Conservation (phyloP, 768 basidiomycete species). For the Gymnopilus dilepis region DNA sequence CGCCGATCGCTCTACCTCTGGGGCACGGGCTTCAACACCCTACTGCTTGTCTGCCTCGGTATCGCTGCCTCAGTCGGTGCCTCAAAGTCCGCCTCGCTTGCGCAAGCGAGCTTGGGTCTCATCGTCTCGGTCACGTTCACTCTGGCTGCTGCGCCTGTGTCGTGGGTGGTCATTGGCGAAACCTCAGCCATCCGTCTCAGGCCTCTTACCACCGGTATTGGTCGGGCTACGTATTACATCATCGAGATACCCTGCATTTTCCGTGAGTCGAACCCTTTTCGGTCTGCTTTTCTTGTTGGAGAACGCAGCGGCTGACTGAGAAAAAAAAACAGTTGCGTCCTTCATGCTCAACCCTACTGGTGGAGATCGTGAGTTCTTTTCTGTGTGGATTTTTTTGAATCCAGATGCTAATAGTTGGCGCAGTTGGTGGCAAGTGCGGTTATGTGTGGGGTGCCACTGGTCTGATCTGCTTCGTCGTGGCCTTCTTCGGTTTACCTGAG, state of each 20-base stretch:
- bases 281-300: background rate
- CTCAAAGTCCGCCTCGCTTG: slow-evolving; percentile 1
- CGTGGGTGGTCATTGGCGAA: slow-evolving; percentile 4
- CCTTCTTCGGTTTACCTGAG: background rate
- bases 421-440: slow-evolving; percentile 5
- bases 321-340: background rate
- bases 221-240: slow-evolving; percentile 1
- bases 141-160: background rate
- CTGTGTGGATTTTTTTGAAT: background rate
- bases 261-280: background rate
- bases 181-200: slow-evolving; percentile 1
- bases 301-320: background rate
- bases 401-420: background rate
- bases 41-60: background rate
- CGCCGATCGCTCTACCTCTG: slow-evolving; percentile 1
- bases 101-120: slow-evolving; percentile 4
- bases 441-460: slow-evolving; percentile 4
- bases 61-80: background rate
- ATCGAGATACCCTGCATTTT: slow-evolving; percentile 5
- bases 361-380: slow-evolving; percentile 1
- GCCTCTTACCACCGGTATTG: slow-evolving; percentile 3
- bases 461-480: slow-evolving; percentile 4
- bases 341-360: slow-evolving; percentile 4
- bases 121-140: slow-evolving; percentile 6
- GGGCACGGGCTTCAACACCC: slow-evolving; percentile 3